Percentiles rank a stretch among this genome's conserved stretches.
Evolutionary conservation across 176 grass and related monocot genomes (phyloP).

Genomic region (Areca catechu): DNA sequence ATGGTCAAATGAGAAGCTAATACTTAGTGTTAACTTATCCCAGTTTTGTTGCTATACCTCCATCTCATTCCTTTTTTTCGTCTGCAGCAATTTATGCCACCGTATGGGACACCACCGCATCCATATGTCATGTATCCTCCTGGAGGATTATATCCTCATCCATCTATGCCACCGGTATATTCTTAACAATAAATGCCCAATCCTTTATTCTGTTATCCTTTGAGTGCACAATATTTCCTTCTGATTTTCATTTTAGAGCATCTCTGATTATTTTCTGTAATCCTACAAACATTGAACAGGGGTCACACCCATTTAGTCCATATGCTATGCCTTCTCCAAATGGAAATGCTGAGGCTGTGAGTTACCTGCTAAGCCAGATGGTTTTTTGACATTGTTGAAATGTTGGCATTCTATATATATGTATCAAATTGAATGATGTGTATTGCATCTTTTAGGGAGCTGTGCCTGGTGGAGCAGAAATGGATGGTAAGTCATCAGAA

Average conservation of each 20-base stretch:
- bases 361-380: conserved; percentile 6
- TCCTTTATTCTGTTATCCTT: background rate
- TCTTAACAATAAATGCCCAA: conserved; percentile 15
- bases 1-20: no score
- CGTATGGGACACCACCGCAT: conserved; percentile 64
- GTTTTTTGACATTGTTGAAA: no score
- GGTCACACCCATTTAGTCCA: conserved; percentile 68
- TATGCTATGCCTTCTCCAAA: conserved; percentile 66
- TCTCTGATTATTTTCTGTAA: no score
- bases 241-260: no score
- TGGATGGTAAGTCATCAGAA: conserved; percentile 59
- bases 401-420: no score
- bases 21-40: no score
- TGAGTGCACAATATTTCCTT: no score
- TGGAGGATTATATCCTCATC: conserved; percentile 88
- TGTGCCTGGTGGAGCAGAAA: conserved; percentile 36
- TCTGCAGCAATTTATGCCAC: conserved; percentile 75
- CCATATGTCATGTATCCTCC: conserved; percentile 94
- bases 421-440: no score
- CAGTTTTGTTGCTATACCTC: conserved; percentile 19
- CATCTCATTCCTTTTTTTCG: conserved; percentile 11
- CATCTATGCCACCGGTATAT: conserved; percentile 76
- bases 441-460: conserved; percentile 40
- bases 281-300: conserved; percentile 33
- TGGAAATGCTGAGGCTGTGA: conserved; percentile 73